Base-by-base conservation (phyloP, 768 basidiomycete species). In the Amanita fuliginea region DNA sequence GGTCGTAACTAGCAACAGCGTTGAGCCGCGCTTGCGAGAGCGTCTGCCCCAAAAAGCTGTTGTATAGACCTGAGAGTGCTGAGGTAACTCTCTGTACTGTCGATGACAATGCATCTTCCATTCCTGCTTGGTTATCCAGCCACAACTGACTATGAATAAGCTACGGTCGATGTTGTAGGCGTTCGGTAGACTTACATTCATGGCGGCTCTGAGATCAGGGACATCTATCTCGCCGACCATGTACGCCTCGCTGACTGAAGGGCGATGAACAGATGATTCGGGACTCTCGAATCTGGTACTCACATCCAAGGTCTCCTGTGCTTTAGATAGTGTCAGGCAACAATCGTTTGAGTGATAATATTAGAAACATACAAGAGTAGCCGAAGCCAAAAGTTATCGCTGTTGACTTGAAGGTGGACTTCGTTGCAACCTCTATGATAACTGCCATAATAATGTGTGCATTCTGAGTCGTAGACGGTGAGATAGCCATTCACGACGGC, bases 1-100 rank as follows among this genome's bases (percentile, higher is more conserved):
- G 87, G 64, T 95, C 92, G 58, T 95, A 95, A 63, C 88, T 90
- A 2, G 88, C 85, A 50, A 83, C 83, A 13, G 77, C 85, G 56
- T 88, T 88, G 19, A 88, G 71, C n/a, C 83, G 77, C 13, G 86
- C 81, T 59, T 82, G 79, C 1, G 80, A 75, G 40, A 71, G 77
- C 4, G 83, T 83, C 59, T 88, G 86, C 10, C 86, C 85, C 36
- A 85, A 70, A 61, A 86, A 77, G 33, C 78, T 78, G 60, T 85
- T 87, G 54, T 80, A 81, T 43, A 81, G 50, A n/a, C 75, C 73
- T 26, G 81, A 78, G 48, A 81, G 62, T 11, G 75, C 72, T 6
- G 80, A 77, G 0, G 80, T 76, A 36, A 81, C 55, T 48, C 72
- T 75, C 44, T 73, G 75, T 42, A 80, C 66, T 5, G 73, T 65